These are phyloP conservation scores for Pyropia haitanensis DNA, from an alignment of 23 red algal genomes.

Conservation along the genomic window DNA sequence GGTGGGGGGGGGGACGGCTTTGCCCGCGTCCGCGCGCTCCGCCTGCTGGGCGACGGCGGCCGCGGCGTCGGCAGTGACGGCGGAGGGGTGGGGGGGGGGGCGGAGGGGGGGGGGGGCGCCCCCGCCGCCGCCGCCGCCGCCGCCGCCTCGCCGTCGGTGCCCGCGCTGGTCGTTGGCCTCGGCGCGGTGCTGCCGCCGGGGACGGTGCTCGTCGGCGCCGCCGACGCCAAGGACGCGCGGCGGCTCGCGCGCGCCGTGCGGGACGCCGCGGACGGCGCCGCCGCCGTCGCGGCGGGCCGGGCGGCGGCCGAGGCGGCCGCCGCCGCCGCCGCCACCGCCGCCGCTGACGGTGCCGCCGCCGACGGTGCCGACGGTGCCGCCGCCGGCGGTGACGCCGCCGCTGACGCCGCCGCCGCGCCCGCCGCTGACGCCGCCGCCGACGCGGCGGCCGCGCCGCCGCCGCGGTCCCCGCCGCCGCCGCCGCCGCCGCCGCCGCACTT, in stretches of 20 bases:
- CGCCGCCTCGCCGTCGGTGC: conserved; percentile 17
- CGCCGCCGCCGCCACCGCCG: background rate
- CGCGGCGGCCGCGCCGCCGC: background rate
- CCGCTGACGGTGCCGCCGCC: background rate
- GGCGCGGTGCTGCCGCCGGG: conserved; percentile 15
- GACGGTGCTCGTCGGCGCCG: conserved; percentile 6
- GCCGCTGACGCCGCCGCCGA: background rate
- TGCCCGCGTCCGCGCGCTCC: conserved; percentile 48
- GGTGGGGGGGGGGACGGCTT: conserved; percentile 32
- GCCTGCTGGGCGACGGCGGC: conserved; percentile 18
- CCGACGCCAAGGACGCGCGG: background rate
- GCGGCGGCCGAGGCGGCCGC: background rate
- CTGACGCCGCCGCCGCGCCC: background rate
- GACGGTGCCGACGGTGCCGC: background rate
- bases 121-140: conserved; percentile 26
- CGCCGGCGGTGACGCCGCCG: conserved; percentile 2
- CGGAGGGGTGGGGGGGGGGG: conserved; percentile 62
- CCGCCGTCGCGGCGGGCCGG: background rate
- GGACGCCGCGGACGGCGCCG: background rate
- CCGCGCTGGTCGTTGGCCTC: conserved; percentile 12
- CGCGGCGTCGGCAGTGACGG: conserved; percentile 35
- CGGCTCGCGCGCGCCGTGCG: background rate
- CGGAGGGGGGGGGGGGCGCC: conserved; percentile 32
- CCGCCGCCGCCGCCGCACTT: background rate
- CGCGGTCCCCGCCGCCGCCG: background rate